phyloP scores from a whole-genome alignment of 2,329 filamentous ascomycete genomes.

The Aspergillus ochraceus region DNA sequence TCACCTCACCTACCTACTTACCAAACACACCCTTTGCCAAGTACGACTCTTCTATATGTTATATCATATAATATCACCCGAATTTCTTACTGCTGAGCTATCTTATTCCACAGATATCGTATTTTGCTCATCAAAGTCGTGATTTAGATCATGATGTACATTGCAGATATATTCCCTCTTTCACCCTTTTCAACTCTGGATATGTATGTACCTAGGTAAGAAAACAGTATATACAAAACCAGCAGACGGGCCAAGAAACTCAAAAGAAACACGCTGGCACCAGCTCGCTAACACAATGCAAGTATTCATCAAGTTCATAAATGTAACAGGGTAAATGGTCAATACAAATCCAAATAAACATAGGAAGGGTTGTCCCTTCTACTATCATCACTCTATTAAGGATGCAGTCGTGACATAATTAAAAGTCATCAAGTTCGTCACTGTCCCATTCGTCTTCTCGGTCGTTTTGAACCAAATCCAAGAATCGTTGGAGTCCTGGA shows the following conservation, averaged over 20 bases:
- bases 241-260: neutral
- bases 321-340: neutral
- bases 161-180: neutral
- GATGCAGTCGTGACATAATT: neutral
- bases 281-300: constrained; percentile 10
- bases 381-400: neutral
- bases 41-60: neutral
- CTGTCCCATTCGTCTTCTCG: constrained; percentile 61
- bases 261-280: neutral
- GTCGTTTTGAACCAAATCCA: constrained; percentile 53
- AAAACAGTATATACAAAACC: neutral
- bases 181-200: neutral
- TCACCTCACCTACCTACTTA: too few relatives aligned
- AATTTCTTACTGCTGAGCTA: too few relatives aligned
- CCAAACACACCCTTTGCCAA: too few relatives aligned
- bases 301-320: constrained; percentile 2
- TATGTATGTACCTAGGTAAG: neutral
- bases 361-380: too few relatives aligned
- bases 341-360: neutral
- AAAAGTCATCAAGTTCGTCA: constrained; percentile 52
- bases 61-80: neutral
- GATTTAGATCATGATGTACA: neutral
- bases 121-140: neutral
- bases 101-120: too few relatives aligned
- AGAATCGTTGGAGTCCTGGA: constrained; percentile 51